Evolutionary conservation across 441 rosid species (phyloP).

Genomic region (Metrosideros polymorpha): DNA sequence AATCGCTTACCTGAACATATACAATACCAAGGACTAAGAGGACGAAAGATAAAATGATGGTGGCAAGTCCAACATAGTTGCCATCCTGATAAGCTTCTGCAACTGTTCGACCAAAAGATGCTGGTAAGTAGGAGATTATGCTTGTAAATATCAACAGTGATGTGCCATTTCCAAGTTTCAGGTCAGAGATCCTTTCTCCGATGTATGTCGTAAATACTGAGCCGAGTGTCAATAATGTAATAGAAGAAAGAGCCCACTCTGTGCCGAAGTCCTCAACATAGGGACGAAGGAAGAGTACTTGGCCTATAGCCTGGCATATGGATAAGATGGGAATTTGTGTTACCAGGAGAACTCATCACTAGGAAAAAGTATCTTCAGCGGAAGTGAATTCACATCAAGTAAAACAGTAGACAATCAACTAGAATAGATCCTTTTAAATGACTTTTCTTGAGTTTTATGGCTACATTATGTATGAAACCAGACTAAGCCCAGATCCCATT

Average conservation of each 20-base stretch:
- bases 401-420: background rate
- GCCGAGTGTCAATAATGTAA: constrained; percentile 76
- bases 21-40: constrained; percentile 83
- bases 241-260: constrained; percentile 88
- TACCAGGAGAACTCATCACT: background rate
- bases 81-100: constrained; percentile 83
- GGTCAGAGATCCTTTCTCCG: constrained; percentile 85
- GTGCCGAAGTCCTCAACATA: constrained; percentile 82
- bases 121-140: constrained; percentile 93
- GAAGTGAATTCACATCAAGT: background rate
- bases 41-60: constrained; percentile 64
- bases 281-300: constrained; percentile 83
- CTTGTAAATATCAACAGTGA: constrained; percentile 92
- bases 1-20: constrained; percentile 81
- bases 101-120: constrained; percentile 90
- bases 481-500: background rate
- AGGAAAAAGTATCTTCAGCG: background rate
- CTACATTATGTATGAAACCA: background rate
- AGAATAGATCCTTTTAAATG: background rate
- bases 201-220: constrained; percentile 79
- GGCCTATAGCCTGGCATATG: constrained; percentile 73
- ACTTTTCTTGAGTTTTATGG: background rate
- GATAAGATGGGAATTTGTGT: background rate
- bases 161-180: constrained; percentile 97
- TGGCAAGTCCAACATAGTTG: constrained; percentile 73